phyloP scores from a whole-genome alignment of 768 basidiomycete genomes.

The Mycena maculata region DNA sequence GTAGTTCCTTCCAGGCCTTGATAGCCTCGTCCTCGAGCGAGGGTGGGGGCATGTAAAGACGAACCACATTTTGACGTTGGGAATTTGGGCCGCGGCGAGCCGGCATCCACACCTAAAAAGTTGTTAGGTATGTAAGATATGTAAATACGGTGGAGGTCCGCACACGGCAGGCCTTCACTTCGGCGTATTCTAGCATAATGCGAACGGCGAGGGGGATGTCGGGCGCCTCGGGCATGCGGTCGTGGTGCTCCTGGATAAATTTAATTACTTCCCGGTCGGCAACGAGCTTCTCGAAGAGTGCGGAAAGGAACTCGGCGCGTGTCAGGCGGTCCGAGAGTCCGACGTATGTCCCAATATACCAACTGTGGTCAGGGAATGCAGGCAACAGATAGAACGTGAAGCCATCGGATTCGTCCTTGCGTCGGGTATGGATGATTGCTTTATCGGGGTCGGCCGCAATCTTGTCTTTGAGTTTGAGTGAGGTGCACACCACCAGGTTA shows the following conservation, averaged over 20 bases:
- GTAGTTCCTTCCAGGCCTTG: slow-evolving; percentile 11
- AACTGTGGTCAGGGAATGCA: not conserved
- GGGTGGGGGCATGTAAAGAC: slow-evolving; percentile 16
- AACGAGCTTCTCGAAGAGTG: too few species aligned
- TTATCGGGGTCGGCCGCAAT: not conserved
- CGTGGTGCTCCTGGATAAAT: too few species aligned
- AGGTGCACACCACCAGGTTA: not conserved
- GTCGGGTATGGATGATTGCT: not conserved
- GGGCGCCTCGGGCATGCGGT: too few species aligned
- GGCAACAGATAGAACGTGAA: not conserved
- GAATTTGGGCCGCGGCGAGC: not conserved
- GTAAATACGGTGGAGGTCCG: too few species aligned
- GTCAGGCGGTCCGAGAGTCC: too few species aligned
- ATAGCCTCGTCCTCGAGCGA: not conserved
- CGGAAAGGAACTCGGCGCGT: too few species aligned
- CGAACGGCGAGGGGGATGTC: too few species aligned
- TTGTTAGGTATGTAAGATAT: too few species aligned
- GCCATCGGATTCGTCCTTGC: not conserved
- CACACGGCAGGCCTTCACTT: too few species aligned
- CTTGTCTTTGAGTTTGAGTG: not conserved
- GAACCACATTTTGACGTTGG: slow-evolving; percentile 5
- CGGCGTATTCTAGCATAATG: too few species aligned
- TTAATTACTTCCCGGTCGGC: too few species aligned
- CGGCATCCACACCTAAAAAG: slow-evolving; percentile 20
- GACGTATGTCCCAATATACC: not conserved